phyloP scores from a whole-genome alignment of 768 basidiomycete species.

The Russula olivacea region DNA sequence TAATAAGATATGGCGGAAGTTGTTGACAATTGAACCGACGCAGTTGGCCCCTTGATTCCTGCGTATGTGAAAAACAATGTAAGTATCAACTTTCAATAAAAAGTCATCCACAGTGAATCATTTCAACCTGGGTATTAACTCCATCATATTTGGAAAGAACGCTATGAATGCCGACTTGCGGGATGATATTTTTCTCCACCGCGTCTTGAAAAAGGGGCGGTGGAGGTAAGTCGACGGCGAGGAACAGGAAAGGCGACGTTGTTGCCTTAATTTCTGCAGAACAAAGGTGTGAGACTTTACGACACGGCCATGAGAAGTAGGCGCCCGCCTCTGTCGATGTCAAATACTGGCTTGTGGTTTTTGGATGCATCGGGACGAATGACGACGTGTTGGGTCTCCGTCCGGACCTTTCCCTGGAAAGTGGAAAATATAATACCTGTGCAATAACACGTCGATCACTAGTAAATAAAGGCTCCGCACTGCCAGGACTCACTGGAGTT shows the following conservation, averaged over 20 bases:
- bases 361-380: constrained; percentile 71
- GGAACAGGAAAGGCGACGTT: constrained; percentile 88
- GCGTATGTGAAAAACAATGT: constrained; percentile 14
- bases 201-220: constrained; percentile 97
- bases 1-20: constrained; percentile 86
- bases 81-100: constrained; percentile 13
- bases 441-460: constrained; percentile 4
- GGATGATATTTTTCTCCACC: constrained; percentile 97
- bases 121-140: constrained; percentile 69
- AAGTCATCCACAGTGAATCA: constrained; percentile 22
- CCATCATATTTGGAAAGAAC: constrained; percentile 95
- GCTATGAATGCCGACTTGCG: constrained; percentile 88
- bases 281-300: background rate
- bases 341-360: constrained; percentile 82
- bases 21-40: constrained; percentile 86
- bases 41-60: constrained; percentile 83
- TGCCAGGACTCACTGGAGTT: constrained; percentile 66
- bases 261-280: constrained; percentile 73
- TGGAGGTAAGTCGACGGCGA: constrained; percentile 93
- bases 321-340: constrained; percentile 82
- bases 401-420: constrained; percentile 90
- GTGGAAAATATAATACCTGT: constrained; percentile 85
- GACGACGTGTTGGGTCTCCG: constrained; percentile 91
- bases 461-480: background rate
- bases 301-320: background rate